Evolutionary conservation across 768 basidiomycete species (phyloP), one percentile per base, ranked within the genome.

Genomic region (Lentinula guzmanii): DNA sequence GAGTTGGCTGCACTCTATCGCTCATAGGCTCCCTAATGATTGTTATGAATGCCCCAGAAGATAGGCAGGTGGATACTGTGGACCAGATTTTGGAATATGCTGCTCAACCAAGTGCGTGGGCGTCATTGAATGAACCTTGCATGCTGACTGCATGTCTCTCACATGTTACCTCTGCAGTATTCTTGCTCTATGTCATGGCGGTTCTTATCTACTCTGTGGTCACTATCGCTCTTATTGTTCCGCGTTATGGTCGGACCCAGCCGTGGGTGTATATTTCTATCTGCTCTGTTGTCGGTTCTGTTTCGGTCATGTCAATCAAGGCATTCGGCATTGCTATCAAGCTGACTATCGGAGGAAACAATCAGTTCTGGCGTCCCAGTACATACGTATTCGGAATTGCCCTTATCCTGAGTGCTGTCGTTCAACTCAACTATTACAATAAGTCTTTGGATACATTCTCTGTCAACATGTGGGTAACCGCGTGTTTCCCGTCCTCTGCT

Each of bases 251-350:
- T 34, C 89, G 89, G 46, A 83, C 85, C 60, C 93, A 90, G 64
- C 97, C 97, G 1, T 66, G 93, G 63, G 90, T 97, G 28, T 98
- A 98, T 75, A 84, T 98, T 64, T 95, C 95, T 28, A 96, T 99
- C 69, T 98, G 97, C 73, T 98, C 95, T 11, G 72, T 98, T 61
- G 94, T 94, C 48, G 97, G 97, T 11, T 95, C 93, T 31, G 86
- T 99, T 46, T 94, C 93, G 16, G 86, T 98, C 75, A 98, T 99
- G 97, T 90, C 94, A 45, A 91, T 98, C 80, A 99, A 99, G 77
- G 96, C 94, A 51, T 94, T 99, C 68, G 97, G 97, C 48, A 88
- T 98, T 51, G 96, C 97, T 2, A 83, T 99, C 69, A 98, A 98
- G 74, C 83, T 99, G 61, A 98, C 95, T 0, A 76, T 98, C 60